Base-by-base conservation (phyloP, 805 yeast genomes). In the Metschnikowia anglica region DNA sequence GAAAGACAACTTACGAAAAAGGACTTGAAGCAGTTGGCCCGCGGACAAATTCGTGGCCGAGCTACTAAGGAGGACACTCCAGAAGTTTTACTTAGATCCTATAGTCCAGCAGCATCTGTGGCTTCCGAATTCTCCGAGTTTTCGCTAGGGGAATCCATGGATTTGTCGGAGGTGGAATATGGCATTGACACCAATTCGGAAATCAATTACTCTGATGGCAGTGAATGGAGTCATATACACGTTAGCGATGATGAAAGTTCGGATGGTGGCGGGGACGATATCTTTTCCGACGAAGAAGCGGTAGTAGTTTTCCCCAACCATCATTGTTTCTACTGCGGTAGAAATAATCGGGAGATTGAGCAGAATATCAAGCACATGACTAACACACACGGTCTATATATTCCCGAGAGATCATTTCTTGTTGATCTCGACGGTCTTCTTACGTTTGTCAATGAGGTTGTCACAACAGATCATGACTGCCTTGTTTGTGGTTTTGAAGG, bases 311-410 rank as follows among this genome's bases (percentile, higher is more conserved):
- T 77, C 15, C 78, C 83, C 12, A 57, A 67, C 28, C 70, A 76
- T 0, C 67, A 70, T 31, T 81, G 87, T 53, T 72, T 80, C 34
- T 81, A 68, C 51, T 81, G 87, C 63, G 83, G 81, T 21, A 54
- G 65, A 21, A 69, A 76, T 39, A 75, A 79, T 47, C 65, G 59
- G 11, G 79, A 77, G 21, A 58, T 80, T 13, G 86, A 81, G 52
- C 72, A 26, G 20, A 83, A 83, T 46, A 51, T 70, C 25, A 63
- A 55, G 37, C 77, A 73, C 50, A 72, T 73, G 77, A 67, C 59
- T 52, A 61, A 55, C 29, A 51, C 49, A n/a, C 77, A 73, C 52
- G 77, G 77, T 1, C 60, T 73, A 20, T 73, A 72, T 41, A 66
- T 73, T 2, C 77, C 77, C 0, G 74, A 72, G 42, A 54, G 72